Evolutionary conservation across 2,329 filamentous ascomycete species (phyloP).

Genomic region (Aspergillus ochraceus): DNA sequence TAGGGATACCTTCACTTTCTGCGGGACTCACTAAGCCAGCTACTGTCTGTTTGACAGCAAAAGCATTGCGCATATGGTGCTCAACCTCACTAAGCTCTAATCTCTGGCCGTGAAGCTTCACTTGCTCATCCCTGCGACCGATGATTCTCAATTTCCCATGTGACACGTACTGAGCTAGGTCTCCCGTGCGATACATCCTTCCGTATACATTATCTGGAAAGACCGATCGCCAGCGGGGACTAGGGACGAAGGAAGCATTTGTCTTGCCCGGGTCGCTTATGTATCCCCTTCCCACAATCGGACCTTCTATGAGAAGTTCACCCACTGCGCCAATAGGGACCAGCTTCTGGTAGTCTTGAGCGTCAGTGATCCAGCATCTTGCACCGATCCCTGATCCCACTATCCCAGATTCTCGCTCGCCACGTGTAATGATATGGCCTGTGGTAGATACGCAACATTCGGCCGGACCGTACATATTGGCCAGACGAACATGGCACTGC

Average conservation of each 20-base stretch:
- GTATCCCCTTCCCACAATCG: slow-evolving; percentile 43
- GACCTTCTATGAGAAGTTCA: slow-evolving; percentile 47
- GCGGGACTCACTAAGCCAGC: neutral
- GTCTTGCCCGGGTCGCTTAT: slow-evolving; percentile 27
- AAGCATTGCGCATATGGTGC: slow-evolving; percentile 7
- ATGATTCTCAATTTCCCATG: slow-evolving; percentile 15
- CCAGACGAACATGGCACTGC: slow-evolving; percentile 1
- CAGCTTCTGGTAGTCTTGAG: slow-evolving; percentile 21
- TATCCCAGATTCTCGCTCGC: neutral
- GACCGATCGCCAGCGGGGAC: slow-evolving; percentile 23
- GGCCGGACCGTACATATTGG: slow-evolving; percentile 10
- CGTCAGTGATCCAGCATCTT: slow-evolving; percentile 34
- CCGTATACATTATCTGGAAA: slow-evolving; percentile 1
- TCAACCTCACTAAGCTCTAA: slow-evolving; percentile 30
- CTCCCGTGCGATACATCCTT: slow-evolving; percentile 32
- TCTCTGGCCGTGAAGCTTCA: slow-evolving; percentile 25
- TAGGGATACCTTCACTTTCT: neutral
- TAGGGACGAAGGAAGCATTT: slow-evolving; percentile 17
- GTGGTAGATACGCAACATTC: slow-evolving; percentile 5
- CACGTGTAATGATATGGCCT: neutral
- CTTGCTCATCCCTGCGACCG: slow-evolving; percentile 14
- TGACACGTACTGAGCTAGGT: slow-evolving; percentile 26
- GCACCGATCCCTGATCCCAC: slow-evolving; percentile 25
- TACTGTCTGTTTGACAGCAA: neutral
- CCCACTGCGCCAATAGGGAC: slow-evolving; percentile 42